A percentile compares a stretch with the other conserved stretches of the same genome.
Evolutionary conservation across 495 filamentous ascomycete species (phyloP).

Genomic region (Aspergillus egyptiacus): DNA sequence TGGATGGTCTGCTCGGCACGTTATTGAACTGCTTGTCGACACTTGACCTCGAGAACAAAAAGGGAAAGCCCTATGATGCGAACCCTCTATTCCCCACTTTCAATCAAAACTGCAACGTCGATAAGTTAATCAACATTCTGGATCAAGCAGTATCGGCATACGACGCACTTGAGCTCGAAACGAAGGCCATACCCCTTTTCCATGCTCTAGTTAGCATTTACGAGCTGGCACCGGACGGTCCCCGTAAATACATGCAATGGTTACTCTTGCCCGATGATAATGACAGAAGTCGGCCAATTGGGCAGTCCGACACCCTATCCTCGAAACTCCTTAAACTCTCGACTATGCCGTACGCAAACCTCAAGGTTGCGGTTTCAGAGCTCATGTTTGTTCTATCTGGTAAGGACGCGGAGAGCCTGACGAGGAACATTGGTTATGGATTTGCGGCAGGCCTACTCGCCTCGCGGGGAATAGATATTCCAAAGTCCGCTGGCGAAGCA

Average conservation of each 20-base stretch:
- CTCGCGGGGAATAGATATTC: constrained; percentile 70
- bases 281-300: constrained; percentile 75
- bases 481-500: constrained; percentile 57
- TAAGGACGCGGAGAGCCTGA: constrained; percentile 63
- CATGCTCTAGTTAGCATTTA: constrained; percentile 66
- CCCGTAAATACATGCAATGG: constrained; percentile 56
- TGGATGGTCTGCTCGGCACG: constrained; percentile 55
- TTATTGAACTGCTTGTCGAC: constrained; percentile 78
- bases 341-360: constrained; percentile 62
- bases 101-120: constrained; percentile 54
- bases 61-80: constrained; percentile 34
- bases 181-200: constrained; percentile 60
- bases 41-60: constrained; percentile 57
- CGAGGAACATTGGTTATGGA: constrained; percentile 83
- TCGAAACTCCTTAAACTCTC: constrained; percentile 76
- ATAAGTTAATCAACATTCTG: constrained; percentile 68
- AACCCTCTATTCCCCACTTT: constrained; percentile 60
- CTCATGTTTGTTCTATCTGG: constrained; percentile 84
- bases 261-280: constrained; percentile 69
- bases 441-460: constrained; percentile 87
- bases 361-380: constrained; percentile 69
- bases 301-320: constrained; percentile 65
- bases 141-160: constrained; percentile 57
- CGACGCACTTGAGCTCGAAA: constrained; percentile 61
- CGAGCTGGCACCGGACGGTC: constrained; percentile 60